Base-by-base conservation (phyloP, 2,329 filamentous ascomycete species). In the Cladosporium sp. region DNA sequence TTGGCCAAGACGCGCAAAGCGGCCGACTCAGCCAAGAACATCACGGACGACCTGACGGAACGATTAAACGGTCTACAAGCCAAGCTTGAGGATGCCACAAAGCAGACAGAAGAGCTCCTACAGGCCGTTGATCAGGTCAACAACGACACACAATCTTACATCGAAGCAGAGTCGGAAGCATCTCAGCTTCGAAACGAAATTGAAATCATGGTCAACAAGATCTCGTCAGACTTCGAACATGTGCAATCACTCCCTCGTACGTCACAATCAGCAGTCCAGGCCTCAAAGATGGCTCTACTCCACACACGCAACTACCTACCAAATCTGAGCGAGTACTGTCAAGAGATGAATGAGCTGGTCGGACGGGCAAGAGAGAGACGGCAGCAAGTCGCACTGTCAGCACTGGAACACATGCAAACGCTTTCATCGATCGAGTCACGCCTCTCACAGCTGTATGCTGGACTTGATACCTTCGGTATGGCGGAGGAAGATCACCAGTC, bases 181-280 rank as follows among this genome's bases (percentile, higher is more conserved):
- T 74, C 78, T 20, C 85, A 88, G 62, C 78, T 96, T 6, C 79
- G 94, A 51, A 84, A 91, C 61, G 94, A 97, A 71, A 91, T 97
- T 43, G 88, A 93, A 70, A 88, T 90, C 0, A 81, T 97, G 58
- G 87, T 87, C 54, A 91, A 86, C 67, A 97, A 97, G 74, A 89
- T 99, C 51, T 86, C 87, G 50, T 89, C 88, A 5, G 94, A 97
- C 73, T 90, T 91, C 69, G 88, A 92, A 65, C 87, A 90, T 64
- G 85, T 91, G 11, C 78, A 91, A 45, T 81, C 83, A 5, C 87
- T 92, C 63, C 78, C 84, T 1, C 84, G 84, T 63, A 86, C 86
- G 40, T 78, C 86, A n/a, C 87, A 86, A 65, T 82, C 83, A 4
- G 75, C 86, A 39, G 78, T 83, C 6, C 82, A 83, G 63, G 81